Conservation (phyloP, 2,329 filamentous ascomycete species). For the Colletotrichum plurivorum region DNA sequence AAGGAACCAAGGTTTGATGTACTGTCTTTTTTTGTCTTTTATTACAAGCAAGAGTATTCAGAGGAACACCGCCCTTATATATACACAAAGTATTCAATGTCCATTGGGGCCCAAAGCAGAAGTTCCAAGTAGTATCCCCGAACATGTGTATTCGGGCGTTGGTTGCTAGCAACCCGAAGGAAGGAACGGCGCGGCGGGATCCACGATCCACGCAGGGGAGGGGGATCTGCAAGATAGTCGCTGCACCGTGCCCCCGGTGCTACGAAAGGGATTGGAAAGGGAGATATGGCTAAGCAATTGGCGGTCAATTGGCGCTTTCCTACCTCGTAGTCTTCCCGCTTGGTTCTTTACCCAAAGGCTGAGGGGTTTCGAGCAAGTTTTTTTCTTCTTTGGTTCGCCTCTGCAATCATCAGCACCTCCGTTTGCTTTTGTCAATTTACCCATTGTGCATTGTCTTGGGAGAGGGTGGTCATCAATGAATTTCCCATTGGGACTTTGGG, state of each 20-base stretch:
- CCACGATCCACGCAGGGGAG: neutral
- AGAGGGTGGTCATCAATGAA: neutral
- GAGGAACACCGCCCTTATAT: neutral
- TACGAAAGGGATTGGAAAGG: neutral
- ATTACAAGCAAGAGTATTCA: neutral
- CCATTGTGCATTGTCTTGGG: neutral
- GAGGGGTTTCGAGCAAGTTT: constrained; percentile 25
- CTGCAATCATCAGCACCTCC: neutral
- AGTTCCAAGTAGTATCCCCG: neutral
- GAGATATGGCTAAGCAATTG: neutral
- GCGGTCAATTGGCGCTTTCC: no score
- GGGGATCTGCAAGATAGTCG: constrained; percentile 22
- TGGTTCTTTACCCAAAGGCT: neutral
- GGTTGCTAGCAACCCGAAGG: constrained; percentile 3
- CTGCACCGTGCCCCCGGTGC: neutral
- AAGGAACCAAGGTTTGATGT: neutral
- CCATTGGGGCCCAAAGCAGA: neutral
- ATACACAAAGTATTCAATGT: neutral
- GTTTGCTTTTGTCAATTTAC: constrained; percentile 17
- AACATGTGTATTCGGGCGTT: neutral
- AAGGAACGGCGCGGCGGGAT: constrained; percentile 6
- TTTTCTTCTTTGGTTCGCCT: neutral
- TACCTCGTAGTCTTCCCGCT: neutral
- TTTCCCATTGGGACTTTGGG: neutral
- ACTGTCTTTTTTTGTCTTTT: neutral